Evolutionary conservation across 163 green algal species (phyloP), one percentile per base, ranked within the genome.

Genomic region (Chlorella variabilis): DNA sequence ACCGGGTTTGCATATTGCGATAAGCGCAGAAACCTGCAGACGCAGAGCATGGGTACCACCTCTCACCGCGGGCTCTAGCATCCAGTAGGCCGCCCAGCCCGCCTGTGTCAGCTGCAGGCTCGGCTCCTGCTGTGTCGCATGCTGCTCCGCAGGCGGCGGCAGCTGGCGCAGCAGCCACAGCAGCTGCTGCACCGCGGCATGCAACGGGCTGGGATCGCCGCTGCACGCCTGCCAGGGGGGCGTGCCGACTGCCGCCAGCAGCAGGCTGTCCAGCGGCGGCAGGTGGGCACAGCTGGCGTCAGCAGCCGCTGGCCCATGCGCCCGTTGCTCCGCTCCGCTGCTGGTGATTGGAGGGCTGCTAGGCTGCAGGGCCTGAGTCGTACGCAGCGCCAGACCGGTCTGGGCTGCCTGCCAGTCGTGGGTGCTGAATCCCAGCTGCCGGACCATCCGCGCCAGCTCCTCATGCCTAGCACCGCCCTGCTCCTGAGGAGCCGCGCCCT

Each of bases 41-140:
- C n/a, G n/a, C n/a, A n/a, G n/a, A n/a, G n/a, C n/a, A n/a, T n/a
- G n/a, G n/a, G n/a, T n/a, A n/a, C n/a, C n/a, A n/a, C n/a, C n/a
- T 38, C 73, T 41, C 38, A 70, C 73, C 75, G 29, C 23, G 2
- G 75, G 75, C 59, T 81, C 75, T n/a, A 81, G 75, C 75, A 65
- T 33, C 75, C 75, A 81, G 21, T 51, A 81, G 0, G 58, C 58
- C 8, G 58, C 39, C 75, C 75, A 81, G 41, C 75, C 75, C 2
- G 36, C 41, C 41, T 21, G n/a, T 4, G 75, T 38, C 18, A 81
- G 75, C 41, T 34, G 15, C 51, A 51, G 38, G 36, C 27, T n/a
- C 69, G 34, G 36, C 2, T 21, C 65, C 36, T 70, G 33, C 62
- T 48, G 31, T 9, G 62, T 2, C 29, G 11, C 29, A 25, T 71